A percentile compares a stretch with the other conserved stretches of the same genome.
These are phyloP conservation scores for Fusarium sulawesiense DNA, from an alignment of 2,329 filamentous ascomycete species.

Conservation along the genomic window DNA sequence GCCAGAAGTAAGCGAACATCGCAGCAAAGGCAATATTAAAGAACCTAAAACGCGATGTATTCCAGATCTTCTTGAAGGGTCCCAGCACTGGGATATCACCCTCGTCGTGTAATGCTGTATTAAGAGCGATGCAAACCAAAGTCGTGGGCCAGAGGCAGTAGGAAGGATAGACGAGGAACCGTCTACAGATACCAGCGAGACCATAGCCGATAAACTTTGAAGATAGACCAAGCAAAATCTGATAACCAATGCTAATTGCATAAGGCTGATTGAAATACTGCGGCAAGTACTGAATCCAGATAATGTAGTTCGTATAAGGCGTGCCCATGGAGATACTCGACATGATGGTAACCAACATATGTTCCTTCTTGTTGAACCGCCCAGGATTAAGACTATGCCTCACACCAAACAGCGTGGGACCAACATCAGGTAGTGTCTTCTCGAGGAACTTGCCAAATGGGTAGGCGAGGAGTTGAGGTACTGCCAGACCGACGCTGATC, in stretches of 20 bases:
- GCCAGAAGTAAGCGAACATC: conserved; percentile 67
- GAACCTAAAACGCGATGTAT: conserved; percentile 59
- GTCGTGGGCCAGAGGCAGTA: conserved; percentile 66
- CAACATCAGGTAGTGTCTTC: conserved; percentile 61
- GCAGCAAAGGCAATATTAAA: conserved; percentile 57
- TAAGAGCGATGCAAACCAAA: conserved; percentile 63
- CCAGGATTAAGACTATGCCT: conserved; percentile 66
- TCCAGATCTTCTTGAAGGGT: conserved; percentile 52
- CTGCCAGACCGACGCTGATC: conserved; percentile 63
- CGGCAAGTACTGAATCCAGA: conserved; percentile 62
- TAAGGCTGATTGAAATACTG: conserved; percentile 64
- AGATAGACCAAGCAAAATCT: conserved; percentile 61
- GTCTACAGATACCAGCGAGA: conserved; percentile 61
- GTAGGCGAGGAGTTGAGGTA: conserved; percentile 68
- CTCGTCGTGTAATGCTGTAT: conserved; percentile 60
- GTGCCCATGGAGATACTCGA: conserved; percentile 65
- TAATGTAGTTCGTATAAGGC: conserved; percentile 62
- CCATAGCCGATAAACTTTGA: conserved; percentile 69
- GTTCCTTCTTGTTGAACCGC: conserved; percentile 69
- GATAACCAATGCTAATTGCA: conserved; percentile 60
- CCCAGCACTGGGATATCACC: conserved; percentile 45
- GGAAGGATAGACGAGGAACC: conserved; percentile 64
- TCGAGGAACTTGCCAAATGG: conserved; percentile 65
- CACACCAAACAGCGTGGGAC: conserved; percentile 59
- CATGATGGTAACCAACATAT: conserved; percentile 70